A percentile compares a stretch with the other conserved stretches of the same genome.
Evolutionary conservation across 176 grass and related monocot species (phyloP).

Genomic region (Oryza coarctata): DNA sequence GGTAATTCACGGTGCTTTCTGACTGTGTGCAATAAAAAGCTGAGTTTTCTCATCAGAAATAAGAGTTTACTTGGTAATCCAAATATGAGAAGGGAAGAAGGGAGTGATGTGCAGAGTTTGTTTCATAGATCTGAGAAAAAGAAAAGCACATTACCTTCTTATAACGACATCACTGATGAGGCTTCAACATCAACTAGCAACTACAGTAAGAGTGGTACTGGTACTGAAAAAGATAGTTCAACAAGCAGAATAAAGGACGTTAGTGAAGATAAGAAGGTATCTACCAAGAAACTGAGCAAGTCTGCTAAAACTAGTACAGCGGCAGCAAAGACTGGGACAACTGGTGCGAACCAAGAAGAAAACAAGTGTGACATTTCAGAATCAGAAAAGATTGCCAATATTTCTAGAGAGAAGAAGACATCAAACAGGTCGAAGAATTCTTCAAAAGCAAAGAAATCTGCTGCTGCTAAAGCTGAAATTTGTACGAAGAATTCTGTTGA

Average conservation of each 20-base stretch:
- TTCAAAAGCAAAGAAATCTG: conserved; percentile 56
- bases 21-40: conserved; percentile 31
- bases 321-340: conserved; percentile 33
- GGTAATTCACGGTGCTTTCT: conserved; percentile 37
- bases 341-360: conserved; percentile 31
- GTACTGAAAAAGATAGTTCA: conserved; percentile 28
- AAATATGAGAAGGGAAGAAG: conserved; percentile 28
- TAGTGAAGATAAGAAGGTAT: conserved; percentile 31
- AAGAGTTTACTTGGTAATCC: conserved; percentile 17
- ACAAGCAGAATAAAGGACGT: conserved; percentile 35
- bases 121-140: conserved; percentile 50
- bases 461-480: conserved; percentile 21
- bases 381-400: conserved; percentile 31
- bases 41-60: conserved; percentile 30
- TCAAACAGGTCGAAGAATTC: conserved; percentile 37
- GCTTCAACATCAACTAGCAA: conserved; percentile 28
- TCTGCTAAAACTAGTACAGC: conserved; percentile 48
- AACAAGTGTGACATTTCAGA: conserved; percentile 24
- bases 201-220: background rate
- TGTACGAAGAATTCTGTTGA: conserved; percentile 29
- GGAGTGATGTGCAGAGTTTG: conserved; percentile 20
- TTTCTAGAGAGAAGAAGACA: conserved; percentile 44
- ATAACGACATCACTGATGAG: conserved; percentile 40
- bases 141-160: conserved; percentile 35
- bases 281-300: conserved; percentile 42